Base-by-base conservation (phyloP, 2,329 filamentous ascomycete genomes). In the Cercospora canescens region DNA sequence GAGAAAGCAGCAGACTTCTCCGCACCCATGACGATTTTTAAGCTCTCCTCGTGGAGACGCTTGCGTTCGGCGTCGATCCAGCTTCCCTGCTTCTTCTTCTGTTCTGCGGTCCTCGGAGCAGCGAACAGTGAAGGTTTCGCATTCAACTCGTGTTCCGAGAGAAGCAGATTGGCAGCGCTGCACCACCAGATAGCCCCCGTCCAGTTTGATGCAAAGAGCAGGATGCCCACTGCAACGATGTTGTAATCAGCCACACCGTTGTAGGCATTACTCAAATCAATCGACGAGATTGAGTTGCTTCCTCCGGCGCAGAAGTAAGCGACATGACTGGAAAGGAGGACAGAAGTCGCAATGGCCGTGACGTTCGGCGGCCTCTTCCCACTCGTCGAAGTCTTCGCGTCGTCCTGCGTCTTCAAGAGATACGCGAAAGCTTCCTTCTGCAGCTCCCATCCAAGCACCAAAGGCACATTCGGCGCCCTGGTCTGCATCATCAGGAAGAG, bases 201-300 rank as follows among this genome's bases (percentile, higher is more conserved):
- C 94, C 94, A 99, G 77, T 99, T 99, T 72, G 91, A 88, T 6
- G 93, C 77, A 74, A 97, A 97, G 2, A 94, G 93, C 60, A 99
- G 83, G 3, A 92, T 68, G 0, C 93, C 95, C 16, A 99, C 95
- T 16, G 89, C 85, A n/a, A 88, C 69, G 68, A 95, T 84, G 75
- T 91, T 94, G 82, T 96, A 99, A 63, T 85, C 87, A 58, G 85
- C 86, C 39, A 99, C 85, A 68, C 95, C 95, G 74, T 99, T 99
- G 81, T 99, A 99, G 0, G 94, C 94, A 76, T 90, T 96, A 6
- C 93, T 96, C 21, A 99, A 86, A 75, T 98, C 94, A 73, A 99
- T 88, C n/a, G 91, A 94, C 12, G 94, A 96, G 71, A 99, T 97
- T 45, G 95, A 91, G 77, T 99, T 99, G 55, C 92, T 92, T 76